phyloP scores from a whole-genome alignment of 208 protist genomes.

The Trypanosoma lewisi region DNA sequence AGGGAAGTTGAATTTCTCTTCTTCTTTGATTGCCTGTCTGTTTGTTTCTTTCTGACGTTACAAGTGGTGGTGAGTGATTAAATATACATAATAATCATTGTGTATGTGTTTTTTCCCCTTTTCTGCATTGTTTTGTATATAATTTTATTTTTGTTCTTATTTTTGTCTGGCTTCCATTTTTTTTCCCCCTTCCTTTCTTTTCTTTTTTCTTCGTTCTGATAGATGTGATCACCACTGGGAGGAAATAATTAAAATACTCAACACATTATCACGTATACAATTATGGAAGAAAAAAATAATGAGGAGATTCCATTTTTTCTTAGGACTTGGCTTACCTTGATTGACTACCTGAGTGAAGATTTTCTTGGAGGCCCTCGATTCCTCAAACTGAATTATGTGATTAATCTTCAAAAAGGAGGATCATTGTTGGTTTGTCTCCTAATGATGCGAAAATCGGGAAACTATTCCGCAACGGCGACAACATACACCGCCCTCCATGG shows the following conservation, averaged over 20 bases:
- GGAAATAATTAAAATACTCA: neutral
- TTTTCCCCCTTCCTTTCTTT: neutral
- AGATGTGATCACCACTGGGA: neutral
- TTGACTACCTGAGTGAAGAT: conserved; percentile 40
- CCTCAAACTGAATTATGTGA: conserved; percentile 68
- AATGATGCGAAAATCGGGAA: conserved; percentile 68
- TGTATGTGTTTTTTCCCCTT: neutral
- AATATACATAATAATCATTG: neutral
- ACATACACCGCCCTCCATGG: conserved; percentile 86
- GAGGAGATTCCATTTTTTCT: conserved; percentile 19
- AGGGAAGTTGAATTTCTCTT: neutral
- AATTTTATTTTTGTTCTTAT: neutral
- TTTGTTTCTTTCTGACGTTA: neutral
- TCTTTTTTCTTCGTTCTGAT: neutral
- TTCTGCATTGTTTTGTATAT: neutral
- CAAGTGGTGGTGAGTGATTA: neutral
- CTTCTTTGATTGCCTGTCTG: too few relatives aligned
- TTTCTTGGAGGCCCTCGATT: conserved; percentile 59
- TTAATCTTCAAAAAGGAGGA: conserved; percentile 82
- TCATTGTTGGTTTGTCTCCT: conserved; percentile 62
- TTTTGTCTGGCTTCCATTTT: neutral
- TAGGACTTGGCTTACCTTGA: conserved; percentile 46
- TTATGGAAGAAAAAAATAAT: conserved; percentile 3
- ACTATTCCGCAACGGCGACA: conserved; percentile 75
- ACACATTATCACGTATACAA: neutral